phyloP scores from a whole-genome alignment of 176 grass and related monocot genomes.

The Avena sativa region DNA sequence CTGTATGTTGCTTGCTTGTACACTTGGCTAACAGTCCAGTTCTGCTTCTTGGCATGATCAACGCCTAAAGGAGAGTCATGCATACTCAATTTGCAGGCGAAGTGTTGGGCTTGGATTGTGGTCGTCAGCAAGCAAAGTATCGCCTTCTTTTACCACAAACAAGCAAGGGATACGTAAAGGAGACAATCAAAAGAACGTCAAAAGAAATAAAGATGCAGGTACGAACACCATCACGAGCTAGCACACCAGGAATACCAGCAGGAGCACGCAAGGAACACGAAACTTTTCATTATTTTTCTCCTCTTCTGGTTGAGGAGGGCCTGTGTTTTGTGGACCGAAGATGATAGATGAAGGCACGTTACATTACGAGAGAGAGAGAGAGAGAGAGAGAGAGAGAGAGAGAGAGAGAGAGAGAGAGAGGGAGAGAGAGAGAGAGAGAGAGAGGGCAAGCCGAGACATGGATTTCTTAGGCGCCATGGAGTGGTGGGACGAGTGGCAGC shows the following conservation, averaged over 20 bases:
- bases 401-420: background rate
- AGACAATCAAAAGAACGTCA: background rate
- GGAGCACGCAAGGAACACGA: background rate
- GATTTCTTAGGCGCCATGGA: background rate
- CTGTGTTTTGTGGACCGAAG: background rate
- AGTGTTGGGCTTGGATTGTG: too few species aligned
- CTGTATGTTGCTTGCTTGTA: background rate
- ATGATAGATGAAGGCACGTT: background rate
- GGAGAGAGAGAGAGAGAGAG: background rate
- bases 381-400: background rate
- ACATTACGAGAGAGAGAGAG: background rate
- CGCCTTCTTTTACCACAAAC: background rate
- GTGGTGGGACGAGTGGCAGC: constrained; percentile 7
- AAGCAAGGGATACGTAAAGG: background rate
- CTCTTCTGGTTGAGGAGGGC: background rate
- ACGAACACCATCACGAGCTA: background rate
- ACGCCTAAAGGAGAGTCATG: background rate
- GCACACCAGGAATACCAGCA: background rate
- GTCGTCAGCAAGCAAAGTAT: too few species aligned
- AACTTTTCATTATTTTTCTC: background rate
- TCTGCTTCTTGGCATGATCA: background rate
- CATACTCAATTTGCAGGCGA: too few species aligned
- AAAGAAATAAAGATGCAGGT: background rate
- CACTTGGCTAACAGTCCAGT: too few species aligned
- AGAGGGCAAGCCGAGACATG: background rate